Conservation (phyloP, 192 early-diverging fungal genomes). For the Backusella tarrabulga region DNA sequence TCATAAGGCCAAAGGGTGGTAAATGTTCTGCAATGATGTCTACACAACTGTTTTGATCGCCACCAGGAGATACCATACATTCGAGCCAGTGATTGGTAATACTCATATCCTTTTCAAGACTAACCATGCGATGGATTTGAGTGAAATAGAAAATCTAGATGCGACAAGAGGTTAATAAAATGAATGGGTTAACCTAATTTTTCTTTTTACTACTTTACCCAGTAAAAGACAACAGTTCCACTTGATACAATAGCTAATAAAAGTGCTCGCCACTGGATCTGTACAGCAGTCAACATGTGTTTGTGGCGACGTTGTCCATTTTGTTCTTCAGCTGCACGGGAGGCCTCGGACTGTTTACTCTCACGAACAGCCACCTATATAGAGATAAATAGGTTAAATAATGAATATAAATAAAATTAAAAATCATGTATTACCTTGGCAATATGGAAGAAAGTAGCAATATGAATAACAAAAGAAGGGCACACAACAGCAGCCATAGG, state of each 20-base stretch:
- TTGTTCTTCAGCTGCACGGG: neutral
- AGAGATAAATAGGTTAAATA: too few species aligned
- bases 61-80: conserved; percentile 35
- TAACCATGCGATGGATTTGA: conserved; percentile 36
- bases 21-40: conserved; percentile 28
- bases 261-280: conserved; percentile 56
- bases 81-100: conserved; percentile 34
- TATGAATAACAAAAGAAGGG: conserved; percentile 49
- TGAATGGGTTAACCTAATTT: neutral
- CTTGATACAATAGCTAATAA: conserved; percentile 42
- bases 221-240: conserved; percentile 48
- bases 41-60: conserved; percentile 39
- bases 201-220: conserved; percentile 23
- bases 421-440: conserved; percentile 25
- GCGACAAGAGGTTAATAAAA: neutral
- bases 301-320: conserved; percentile 35
- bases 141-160: conserved; percentile 47
- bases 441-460: conserved; percentile 53
- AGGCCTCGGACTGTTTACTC: conserved; percentile 18
- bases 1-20: conserved; percentile 46
- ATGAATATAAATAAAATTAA: neutral
- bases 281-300: conserved; percentile 48
- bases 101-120: neutral
- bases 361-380: conserved; percentile 28
- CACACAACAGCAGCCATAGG: conserved; percentile 49